These are phyloP conservation scores for Ogataea parapolymorpha DNA, from an alignment of 805 yeast genomes.

Conservation along the genomic window DNA sequence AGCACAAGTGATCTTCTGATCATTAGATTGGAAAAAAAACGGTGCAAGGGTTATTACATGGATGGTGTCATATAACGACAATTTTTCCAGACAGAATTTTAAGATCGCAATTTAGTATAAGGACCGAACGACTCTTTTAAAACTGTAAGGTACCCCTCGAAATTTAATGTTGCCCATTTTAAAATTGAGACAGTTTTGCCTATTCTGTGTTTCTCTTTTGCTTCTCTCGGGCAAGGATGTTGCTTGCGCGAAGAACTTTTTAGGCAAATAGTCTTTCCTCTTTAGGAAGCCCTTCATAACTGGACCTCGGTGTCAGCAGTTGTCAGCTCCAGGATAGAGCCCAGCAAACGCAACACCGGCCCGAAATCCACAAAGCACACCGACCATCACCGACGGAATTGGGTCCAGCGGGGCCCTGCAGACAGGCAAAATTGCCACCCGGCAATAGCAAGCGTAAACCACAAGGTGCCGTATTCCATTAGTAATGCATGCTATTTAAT, in stretches of 20 bases:
- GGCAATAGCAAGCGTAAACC: not conserved
- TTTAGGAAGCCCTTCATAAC: slow-evolving; percentile 9
- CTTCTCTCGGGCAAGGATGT: slow-evolving; percentile 11
- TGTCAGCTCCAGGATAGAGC: too few species aligned
- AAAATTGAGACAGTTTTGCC: not conserved
- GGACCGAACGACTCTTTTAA: not conserved
- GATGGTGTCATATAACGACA: not conserved
- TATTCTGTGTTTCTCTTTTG: slow-evolving; percentile 5
- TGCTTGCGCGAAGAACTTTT: slow-evolving; percentile 7
- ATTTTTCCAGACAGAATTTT: not conserved
- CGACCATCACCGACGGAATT: too few species aligned
- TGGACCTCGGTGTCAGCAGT: slow-evolving; percentile 1
- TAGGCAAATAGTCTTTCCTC: slow-evolving; percentile 11
- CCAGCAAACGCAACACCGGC: too few species aligned
- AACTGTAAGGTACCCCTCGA: not conserved
- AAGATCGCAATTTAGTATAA: not conserved
- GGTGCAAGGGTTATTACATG: slow-evolving; percentile 7
- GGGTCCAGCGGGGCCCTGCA: too few species aligned
- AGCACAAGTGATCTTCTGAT: slow-evolving; percentile 1
- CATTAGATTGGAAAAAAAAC: not conserved
- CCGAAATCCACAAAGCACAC: too few species aligned
- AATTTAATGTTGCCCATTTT: not conserved
- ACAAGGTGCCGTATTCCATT: not conserved
- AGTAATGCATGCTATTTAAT: slow-evolving; percentile 11
- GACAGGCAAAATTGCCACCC: not conserved